phyloP scores from a whole-genome alignment of 2,329 filamentous ascomycete species.

The Aspergillus quadrilineatus region DNA sequence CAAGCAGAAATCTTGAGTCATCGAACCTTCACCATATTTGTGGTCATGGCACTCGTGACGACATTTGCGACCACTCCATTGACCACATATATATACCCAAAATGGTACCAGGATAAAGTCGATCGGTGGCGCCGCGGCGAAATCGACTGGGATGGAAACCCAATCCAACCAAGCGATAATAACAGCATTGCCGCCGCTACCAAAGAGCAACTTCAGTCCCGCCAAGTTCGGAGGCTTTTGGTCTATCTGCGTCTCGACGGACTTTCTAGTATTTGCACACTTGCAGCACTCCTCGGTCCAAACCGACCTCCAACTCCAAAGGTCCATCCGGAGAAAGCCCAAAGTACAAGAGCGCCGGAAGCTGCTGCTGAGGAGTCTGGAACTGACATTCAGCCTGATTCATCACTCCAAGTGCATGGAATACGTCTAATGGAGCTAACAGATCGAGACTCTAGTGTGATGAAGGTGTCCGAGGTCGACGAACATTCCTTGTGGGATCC shows the following conservation, averaged over 20 bases:
- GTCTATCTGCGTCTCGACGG: conserved; percentile 84
- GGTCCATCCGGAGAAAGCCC: conserved; percentile 34
- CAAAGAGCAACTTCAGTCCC: conserved; percentile 51
- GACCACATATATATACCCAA: conserved; percentile 70
- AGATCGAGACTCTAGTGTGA: conserved; percentile 90
- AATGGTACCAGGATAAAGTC: conserved; percentile 72
- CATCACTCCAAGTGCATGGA: conserved; percentile 71
- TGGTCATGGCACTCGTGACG: conserved; percentile 87
- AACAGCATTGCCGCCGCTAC: conserved; percentile 41
- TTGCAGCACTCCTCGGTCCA: conserved; percentile 75
- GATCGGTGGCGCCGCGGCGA: conserved; percentile 77
- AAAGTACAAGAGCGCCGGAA: conserved; percentile 15
- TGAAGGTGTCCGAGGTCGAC: conserved; percentile 83
- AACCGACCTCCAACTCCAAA: conserved; percentile 37
- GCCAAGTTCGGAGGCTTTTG: conserved; percentile 64
- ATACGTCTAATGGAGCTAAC: conserved; percentile 84
- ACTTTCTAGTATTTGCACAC: conserved; percentile 75
- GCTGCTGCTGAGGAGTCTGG: conserved; percentile 25
- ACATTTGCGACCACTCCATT: conserved; percentile 82
- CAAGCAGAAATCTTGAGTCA: conserved; percentile 78
- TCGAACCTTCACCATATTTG: conserved; percentile 87
- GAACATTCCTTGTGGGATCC: conserved; percentile 74
- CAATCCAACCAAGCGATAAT: conserved; percentile 45
- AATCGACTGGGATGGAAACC: conserved; percentile 80
- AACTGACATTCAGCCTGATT: conserved; percentile 19